Percentiles rank a stretch among this genome's conserved stretches.
phyloP scores from a whole-genome alignment of 495 filamentous ascomycete genomes.

The Penicillium bovifimosum region DNA sequence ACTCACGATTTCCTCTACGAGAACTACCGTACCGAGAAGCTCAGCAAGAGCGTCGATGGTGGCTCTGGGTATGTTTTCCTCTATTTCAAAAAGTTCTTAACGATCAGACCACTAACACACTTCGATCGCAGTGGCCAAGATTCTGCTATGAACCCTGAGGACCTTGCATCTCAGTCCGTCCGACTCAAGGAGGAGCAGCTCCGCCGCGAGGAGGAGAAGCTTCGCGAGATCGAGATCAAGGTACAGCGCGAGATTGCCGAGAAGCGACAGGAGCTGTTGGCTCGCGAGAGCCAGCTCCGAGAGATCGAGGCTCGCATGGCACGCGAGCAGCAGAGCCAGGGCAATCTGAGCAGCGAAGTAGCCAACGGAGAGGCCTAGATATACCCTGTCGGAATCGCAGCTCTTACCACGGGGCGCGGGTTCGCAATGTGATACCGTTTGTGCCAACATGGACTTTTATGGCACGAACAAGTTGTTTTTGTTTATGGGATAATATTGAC shows the following conservation, averaged over 20 bases:
- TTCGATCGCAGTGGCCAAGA: slow-evolving; percentile 41
- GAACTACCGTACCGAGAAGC: slow-evolving; percentile 99
- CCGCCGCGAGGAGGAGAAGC: slow-evolving; percentile 97
- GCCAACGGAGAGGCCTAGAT: slow-evolving; percentile 45
- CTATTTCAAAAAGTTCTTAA: neutral
- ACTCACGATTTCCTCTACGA: slow-evolving; percentile 99
- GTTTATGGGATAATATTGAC: slow-evolving; percentile 46
- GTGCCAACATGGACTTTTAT: slow-evolving; percentile 39
- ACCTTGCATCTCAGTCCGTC: slow-evolving; percentile 92
- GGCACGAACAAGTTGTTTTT: slow-evolving; percentile 38
- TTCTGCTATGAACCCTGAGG: slow-evolving; percentile 96
- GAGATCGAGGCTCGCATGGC: slow-evolving; percentile 86
- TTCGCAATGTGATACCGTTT: slow-evolving; percentile 36
- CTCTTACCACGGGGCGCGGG: slow-evolving; percentile 30
- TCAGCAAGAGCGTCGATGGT: slow-evolving; percentile 97
- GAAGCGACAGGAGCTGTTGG: slow-evolving; percentile 97
- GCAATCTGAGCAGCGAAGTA: slow-evolving; percentile 31
- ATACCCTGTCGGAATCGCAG: slow-evolving; percentile 29
- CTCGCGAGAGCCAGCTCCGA: slow-evolving; percentile 94
- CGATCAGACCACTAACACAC: slow-evolving; percentile 25
- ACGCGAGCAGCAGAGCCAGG: slow-evolving; percentile 56
- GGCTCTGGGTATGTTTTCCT: slow-evolving; percentile 66
- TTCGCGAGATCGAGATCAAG: slow-evolving; percentile 97
- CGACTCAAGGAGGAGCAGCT: slow-evolving; percentile 99
- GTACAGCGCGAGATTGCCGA: slow-evolving; percentile 99